A percentile compares a stretch with the other conserved stretches of the same genome.
These are phyloP conservation scores for Coix lacrymajobi DNA, from an alignment of 176 grass and related monocot species.

Conservation along the genomic window DNA sequence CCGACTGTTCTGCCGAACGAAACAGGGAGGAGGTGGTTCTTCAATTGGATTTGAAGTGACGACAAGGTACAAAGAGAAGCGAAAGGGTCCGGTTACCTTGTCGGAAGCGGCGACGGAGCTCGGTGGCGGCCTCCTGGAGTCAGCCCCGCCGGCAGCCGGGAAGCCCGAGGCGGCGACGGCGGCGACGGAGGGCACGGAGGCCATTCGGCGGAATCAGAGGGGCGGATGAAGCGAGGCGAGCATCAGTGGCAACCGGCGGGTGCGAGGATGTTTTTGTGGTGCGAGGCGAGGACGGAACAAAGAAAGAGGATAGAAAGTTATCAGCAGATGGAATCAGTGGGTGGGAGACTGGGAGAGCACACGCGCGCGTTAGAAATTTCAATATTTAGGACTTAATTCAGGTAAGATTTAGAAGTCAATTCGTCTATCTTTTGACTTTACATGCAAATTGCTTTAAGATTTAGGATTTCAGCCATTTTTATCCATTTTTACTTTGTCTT, in stretches of 20 bases:
- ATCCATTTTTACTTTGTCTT: too few relatives aligned
- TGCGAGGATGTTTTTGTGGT: background rate
- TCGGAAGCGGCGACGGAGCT: conserved; percentile 24
- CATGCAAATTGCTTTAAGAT: too few relatives aligned
- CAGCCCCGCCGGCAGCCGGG: background rate
- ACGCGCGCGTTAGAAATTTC: too few relatives aligned
- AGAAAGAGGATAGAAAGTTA: background rate
- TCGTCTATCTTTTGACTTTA: too few relatives aligned
- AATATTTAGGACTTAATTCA: too few relatives aligned
- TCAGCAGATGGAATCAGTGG: too few relatives aligned
- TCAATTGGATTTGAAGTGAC: background rate
- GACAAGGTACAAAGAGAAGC: background rate
- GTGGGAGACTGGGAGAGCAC: too few relatives aligned
- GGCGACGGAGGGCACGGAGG: conserved; percentile 30
- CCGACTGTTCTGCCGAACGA: background rate
- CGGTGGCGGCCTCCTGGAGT: background rate
- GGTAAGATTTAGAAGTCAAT: too few relatives aligned
- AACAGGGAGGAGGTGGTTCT: background rate
- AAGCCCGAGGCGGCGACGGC: background rate
- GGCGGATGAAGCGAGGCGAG: background rate
- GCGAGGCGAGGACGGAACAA: background rate
- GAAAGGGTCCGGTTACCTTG: background rate
- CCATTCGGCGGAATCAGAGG: conserved; percentile 19
- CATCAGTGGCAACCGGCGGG: conserved; percentile 2
- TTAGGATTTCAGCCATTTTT: too few relatives aligned